Base-by-base conservation (phyloP, 2,329 filamentous ascomycete genomes). In the Aspergillus flavus region DNA sequence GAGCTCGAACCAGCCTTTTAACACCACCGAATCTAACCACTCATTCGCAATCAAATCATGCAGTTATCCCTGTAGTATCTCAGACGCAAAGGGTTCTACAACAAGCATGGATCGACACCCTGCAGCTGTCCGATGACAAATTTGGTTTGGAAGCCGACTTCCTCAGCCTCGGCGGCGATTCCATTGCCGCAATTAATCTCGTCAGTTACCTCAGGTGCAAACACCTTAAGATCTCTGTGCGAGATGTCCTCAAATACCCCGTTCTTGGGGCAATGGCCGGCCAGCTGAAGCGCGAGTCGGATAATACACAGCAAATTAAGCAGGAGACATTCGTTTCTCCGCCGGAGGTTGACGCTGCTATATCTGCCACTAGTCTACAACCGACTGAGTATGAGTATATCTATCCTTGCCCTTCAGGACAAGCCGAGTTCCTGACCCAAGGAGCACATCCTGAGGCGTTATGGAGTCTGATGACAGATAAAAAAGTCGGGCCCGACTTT, bases 401-500 rank as follows among this genome's bases (percentile, higher is more conserved):
- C 57, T 58, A 58, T 30, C 28, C 57, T 16, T 58, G 45, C n/a
- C 41, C 41, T 3, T 45, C 57, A 3, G 57, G 57, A 52, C 57
- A 58, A 39, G 41, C 57, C 16, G 57, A 58, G 30, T 58, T 58
- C 41, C 57, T 58, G 19, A 58, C 57, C 19, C 45, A 58, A 26
- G 57, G 57, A 16, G 45, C 57, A 2, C 57, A 48, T 36, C 41
- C 57, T 6, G 57, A 58, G n/a, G 45, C 57, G 12, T 34, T 61
- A 19, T 55, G 50, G 59, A 30, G 59, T 28, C 39, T 61, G 50
- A 43, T 43, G 41, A n/a, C 41, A 43, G 41, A 21, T 6, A 19
- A 19, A 19, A 43, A 43, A 10, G 41, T 43, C 9, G 41, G 41
- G 0, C 9, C 16, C 16, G 19, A 43, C 41, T 43, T 43, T n/a